Base-by-base conservation (phyloP, 768 basidiomycete genomes). In the Hortiboletus campestris region DNA sequence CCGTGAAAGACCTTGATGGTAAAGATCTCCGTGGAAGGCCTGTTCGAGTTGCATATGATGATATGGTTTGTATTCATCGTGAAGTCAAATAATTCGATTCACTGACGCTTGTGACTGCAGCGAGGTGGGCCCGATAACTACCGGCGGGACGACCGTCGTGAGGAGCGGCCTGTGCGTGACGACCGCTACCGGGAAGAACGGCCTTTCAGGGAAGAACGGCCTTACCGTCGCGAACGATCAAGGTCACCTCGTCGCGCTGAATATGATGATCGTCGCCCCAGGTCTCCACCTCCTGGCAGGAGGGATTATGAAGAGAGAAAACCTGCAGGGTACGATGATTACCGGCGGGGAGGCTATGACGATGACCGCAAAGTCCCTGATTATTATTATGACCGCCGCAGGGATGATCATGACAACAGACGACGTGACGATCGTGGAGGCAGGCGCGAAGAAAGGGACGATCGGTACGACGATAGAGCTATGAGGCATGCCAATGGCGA, bases 291-390 rank as follows among this genome's bases (percentile, higher is more conserved):
- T 70, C 85, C 88, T 63, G 80, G 84, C 56, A 81, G 78, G 81
- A 88, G 89, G 81, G 88, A 91, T 67, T 77, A 77, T 75, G 88
- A 91, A 79, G 88, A 91, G 76, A 84, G 80, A 82, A 86, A 87
- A 81, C 83, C 88, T 84, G 86, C 88, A 85, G 89, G 88, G 85
- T 89, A 91, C 85, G 90, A 91, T 84, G 87, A 90, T 83, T 80
- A 84, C 74, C 85, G 90, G 74, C 86, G 90, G 75, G 88, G 87
- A 68, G 84, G 83, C 68, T 84, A 79, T 63, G 75, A 85, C 84
- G 87, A 89, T 84, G 85, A 85, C 74, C 87, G 83, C 78, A 85
- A 83, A 84, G 81, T 76, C 72, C 87, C 87, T 85, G 86, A 90
- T 81, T 82, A 82, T 79, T 84, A 87, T 85, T 85, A 86, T 86